These are phyloP conservation scores for Pontederia crassipes DNA, from an alignment of 176 grass and related monocot species.

Conservation along the genomic window DNA sequence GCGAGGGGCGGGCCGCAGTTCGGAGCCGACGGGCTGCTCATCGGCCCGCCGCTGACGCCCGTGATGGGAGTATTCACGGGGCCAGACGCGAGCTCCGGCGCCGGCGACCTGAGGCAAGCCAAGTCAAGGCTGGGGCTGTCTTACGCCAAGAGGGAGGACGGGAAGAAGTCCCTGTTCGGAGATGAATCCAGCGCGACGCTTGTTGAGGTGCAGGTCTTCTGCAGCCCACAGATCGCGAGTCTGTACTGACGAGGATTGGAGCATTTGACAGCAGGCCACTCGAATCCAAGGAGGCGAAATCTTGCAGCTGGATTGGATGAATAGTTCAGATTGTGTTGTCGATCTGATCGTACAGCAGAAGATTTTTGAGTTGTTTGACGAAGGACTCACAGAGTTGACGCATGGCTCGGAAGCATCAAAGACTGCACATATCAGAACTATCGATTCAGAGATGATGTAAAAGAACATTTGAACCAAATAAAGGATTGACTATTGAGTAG, in stretches of 20 bases:
- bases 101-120: conserved; percentile 54
- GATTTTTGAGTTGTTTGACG: too few species aligned
- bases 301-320: too few species aligned
- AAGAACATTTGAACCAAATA: too few species aligned
- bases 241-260: conserved; percentile 30
- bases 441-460: too few species aligned
- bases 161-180: conserved; percentile 75
- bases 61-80: conserved; percentile 89
- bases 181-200: conserved; percentile 34
- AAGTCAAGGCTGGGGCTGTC: conserved; percentile 78
- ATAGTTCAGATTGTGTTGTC: too few species aligned
- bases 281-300: too few species aligned
- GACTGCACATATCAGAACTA: too few species aligned
- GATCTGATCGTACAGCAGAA: too few species aligned
- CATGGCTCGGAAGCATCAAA: too few species aligned
- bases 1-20: conserved; percentile 77
- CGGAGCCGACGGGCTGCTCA: conserved; percentile 83
- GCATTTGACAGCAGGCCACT: too few species aligned
- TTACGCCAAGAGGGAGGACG: conserved; percentile 61
- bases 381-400: too few species aligned
- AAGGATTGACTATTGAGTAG: too few species aligned
- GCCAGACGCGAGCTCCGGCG: conserved; percentile 63
- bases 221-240: conserved; percentile 66
- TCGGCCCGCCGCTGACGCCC: conserved; percentile 68
- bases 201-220: conserved; percentile 77